Percentiles rank a stretch among this genome's conserved stretches.
phyloP scores from a whole-genome alignment of 495 filamentous ascomycete genomes.

The Xylaria grammica region DNA sequence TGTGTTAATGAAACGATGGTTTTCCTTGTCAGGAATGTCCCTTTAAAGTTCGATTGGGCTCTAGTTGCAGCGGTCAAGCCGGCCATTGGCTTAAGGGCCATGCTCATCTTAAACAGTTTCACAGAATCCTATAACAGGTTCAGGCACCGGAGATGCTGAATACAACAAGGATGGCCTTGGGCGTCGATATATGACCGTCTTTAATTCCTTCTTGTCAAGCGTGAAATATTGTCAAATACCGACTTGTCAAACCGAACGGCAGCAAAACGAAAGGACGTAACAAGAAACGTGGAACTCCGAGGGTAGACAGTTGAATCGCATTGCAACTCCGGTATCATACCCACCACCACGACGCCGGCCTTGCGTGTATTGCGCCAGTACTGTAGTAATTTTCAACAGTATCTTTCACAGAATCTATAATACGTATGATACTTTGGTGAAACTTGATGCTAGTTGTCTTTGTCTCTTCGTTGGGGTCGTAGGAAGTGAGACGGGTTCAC shows the following conservation, averaged over 20 bases:
- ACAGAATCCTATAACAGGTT: not conserved
- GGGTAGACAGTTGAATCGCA: not conserved
- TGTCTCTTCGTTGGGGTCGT: not conserved
- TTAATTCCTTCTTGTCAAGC: not conserved
- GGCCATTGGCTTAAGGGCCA: not conserved
- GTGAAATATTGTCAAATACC: not conserved
- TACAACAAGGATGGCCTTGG: conserved; percentile 13
- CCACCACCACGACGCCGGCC: not conserved
- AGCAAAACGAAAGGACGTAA: not conserved
- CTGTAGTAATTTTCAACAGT: not conserved
- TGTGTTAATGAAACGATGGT: not conserved
- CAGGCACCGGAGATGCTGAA: conserved; percentile 14
- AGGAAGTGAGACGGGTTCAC: not conserved
- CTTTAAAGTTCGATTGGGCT: not conserved
- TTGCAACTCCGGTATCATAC: conserved; percentile 5
- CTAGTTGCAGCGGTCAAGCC: not conserved
- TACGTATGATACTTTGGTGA: not conserved
- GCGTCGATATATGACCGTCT: not conserved
- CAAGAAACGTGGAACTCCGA: conserved; percentile 4
- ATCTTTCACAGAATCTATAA: not conserved
- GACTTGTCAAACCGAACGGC: not conserved
- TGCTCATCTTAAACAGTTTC: not conserved
- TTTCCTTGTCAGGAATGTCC: not conserved
- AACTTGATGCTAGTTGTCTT: not conserved
- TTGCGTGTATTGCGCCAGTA: not conserved